A percentile compares a stretch with the other conserved stretches of the same genome.
These are phyloP conservation scores for Colletotrichum sp. DNA, from an alignment of 2,329 filamentous ascomycete species.

Conservation along the genomic window DNA sequence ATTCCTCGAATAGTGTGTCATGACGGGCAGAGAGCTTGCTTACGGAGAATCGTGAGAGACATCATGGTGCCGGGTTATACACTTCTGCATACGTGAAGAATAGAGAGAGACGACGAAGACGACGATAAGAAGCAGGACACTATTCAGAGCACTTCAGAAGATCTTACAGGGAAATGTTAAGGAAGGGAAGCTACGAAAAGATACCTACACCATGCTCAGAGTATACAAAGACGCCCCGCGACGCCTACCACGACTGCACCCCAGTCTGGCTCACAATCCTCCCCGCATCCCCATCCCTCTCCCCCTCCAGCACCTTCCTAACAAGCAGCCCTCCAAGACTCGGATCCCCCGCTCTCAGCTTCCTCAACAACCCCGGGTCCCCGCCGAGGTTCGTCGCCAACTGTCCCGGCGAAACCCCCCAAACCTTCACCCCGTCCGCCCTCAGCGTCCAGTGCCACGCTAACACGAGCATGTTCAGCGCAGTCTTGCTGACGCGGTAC, in stretches of 20 bases:
- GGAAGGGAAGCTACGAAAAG: background rate
- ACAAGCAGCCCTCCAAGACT: constrained; percentile 41
- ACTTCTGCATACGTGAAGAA: background rate
- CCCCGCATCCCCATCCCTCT: constrained; percentile 43
- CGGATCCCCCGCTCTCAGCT: constrained; percentile 33
- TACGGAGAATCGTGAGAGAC: background rate
- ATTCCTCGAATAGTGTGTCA: background rate
- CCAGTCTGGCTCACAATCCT: constrained; percentile 31
- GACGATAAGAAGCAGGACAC: background rate
- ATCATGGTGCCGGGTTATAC: background rate
- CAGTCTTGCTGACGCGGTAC: constrained; percentile 30
- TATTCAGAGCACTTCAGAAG: background rate
- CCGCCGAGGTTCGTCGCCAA: constrained; percentile 44
- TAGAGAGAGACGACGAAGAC: background rate
- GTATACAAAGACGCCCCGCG: background rate
- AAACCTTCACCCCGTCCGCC: constrained; percentile 46
- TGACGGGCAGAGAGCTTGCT: background rate
- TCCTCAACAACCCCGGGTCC: constrained; percentile 16
- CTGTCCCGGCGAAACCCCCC: constrained; percentile 41
- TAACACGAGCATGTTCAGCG: constrained; percentile 32
- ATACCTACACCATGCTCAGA: fast-evolving
- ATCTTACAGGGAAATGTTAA: too few relatives aligned
- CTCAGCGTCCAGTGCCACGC: background rate
- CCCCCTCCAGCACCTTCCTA: constrained; percentile 42
- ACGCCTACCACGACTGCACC: constrained; percentile 7